These are phyloP conservation scores for Chamaenerion angustifolium DNA, from an alignment of 345 rosid genomes.

Conservation along the genomic window DNA sequence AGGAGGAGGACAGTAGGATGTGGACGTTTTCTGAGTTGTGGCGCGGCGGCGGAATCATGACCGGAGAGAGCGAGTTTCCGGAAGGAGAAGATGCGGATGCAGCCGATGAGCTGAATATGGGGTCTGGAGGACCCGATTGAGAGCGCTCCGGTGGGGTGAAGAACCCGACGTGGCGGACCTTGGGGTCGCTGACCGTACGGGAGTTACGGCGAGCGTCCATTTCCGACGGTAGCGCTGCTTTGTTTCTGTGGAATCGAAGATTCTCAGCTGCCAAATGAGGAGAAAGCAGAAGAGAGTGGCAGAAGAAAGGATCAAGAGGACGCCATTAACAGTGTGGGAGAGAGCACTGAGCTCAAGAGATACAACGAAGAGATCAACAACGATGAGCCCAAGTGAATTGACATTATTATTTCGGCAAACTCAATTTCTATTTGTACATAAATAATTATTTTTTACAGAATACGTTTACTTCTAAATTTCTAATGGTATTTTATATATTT, in stretches of 20 bases:
- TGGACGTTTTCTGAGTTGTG: slow-evolving; percentile 34
- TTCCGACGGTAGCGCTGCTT: not conserved
- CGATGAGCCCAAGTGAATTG: no score
- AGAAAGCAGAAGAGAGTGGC: not conserved
- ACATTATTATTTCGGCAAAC: no score
- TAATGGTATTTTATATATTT: no score
- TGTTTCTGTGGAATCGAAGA: not conserved
- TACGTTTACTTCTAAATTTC: no score
- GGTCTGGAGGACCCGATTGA: slow-evolving; percentile 24
- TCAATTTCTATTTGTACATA: no score
- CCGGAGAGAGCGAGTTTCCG: slow-evolving; percentile 62
- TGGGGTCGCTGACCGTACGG: slow-evolving; percentile 68
- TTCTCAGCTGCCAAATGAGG: not conserved
- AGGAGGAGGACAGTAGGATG: slow-evolving; percentile 13
- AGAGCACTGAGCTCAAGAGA: no score
- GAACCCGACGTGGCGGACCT: slow-evolving; percentile 83
- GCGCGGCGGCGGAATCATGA: slow-evolving; percentile 88
- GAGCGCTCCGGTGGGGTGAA: slow-evolving; percentile 45
- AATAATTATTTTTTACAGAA: no score
- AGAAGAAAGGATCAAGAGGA: no score
- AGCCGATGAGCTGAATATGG: slow-evolving; percentile 17
- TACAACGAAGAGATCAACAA: no score
- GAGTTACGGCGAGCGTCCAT: slow-evolving; percentile 78
- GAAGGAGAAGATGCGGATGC: slow-evolving; percentile 35
- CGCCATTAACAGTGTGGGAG: no score